phyloP scores from a whole-genome alignment of 73 alveolate species.

The Paraurostyla sp. region DNA sequence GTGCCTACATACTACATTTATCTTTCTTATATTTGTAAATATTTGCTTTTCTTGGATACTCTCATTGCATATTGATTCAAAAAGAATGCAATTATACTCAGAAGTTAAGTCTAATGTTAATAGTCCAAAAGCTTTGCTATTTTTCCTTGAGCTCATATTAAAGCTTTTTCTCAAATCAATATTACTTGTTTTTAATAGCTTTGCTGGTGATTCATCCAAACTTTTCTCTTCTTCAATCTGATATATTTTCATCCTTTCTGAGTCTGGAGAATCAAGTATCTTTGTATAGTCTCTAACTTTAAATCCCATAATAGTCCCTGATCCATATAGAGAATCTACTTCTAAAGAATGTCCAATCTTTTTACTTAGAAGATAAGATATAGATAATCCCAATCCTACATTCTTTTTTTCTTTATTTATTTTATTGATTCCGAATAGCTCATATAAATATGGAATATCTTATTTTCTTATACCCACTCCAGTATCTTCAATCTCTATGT shows the following conservation, averaged over 20 bases:
- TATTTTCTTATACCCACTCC: conserved; percentile 11
- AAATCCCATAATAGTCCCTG: conserved; percentile 37
- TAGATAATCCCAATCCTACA: conserved; percentile 25
- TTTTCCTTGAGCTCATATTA: neutral
- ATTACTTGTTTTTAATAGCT: neutral
- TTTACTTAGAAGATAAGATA: neutral
- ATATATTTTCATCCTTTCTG: neutral
- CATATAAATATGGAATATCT: conserved; percentile 30
- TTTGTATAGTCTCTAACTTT: neutral
- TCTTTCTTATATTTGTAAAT: neutral
- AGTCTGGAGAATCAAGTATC: neutral
- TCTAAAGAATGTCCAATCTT: neutral
- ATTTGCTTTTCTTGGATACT: neutral
- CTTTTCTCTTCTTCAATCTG: conserved; percentile 30
- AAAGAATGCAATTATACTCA: neutral
- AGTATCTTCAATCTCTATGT: conserved; percentile 35
- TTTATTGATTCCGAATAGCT: conserved; percentile 32
- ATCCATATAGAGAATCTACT: conserved; percentile 22
- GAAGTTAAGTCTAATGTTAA: neutral
- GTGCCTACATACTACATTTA: neutral
- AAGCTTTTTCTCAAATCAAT: neutral
- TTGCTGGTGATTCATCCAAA: neutral
- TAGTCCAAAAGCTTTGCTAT: neutral
- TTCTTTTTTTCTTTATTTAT: conserved; percentile 19
- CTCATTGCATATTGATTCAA: neutral